Base-by-base conservation (phyloP, 352 stramenopile genomes). In the Globisporangium takayamanum region DNA sequence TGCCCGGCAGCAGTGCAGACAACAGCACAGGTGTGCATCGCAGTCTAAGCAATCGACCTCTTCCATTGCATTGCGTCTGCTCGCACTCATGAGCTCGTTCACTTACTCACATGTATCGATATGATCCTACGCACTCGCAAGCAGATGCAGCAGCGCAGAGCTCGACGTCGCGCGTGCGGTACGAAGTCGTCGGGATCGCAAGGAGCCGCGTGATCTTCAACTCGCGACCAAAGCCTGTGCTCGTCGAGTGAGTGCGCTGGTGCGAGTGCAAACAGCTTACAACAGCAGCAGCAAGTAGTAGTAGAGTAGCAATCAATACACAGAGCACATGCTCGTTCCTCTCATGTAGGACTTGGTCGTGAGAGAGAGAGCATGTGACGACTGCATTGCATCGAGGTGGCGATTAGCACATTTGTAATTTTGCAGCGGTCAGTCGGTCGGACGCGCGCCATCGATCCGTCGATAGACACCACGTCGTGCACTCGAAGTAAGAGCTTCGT, bases 171-270 rank as follows among this genome's bases (percentile, higher is more conserved):
- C n/a, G 65, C 33, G 30, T 66, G 42, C 59, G 62, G n/a, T 95
- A 92, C 50, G 67, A 90, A 36, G 79, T 95, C 30, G 74, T 93
- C n/a, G 86, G 86, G 28, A 87, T 95, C 28, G 86, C 86, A 14
- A 72, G 83, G 7, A 90, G 77, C 7, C 84, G 80, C 22, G 62
- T 95, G 26, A 57, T 95, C 49, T 95, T 95, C 68, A 68, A 66
- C 10, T 68, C 77, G 44, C 78, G 86, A 36, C 86, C 84, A 3
- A 92, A 95, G 54, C 86, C 86, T 2, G 76, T 94, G 15, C 69
- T 91, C 46, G 52, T 55, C 45, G 59, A 59, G 36, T 60, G 36
- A 56, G 37, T 10, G 14, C 1, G 28, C 18, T 26, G 18, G 18
- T 22, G 41, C 18, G 14, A 47, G 41, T 47, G 18, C 15, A 47